Conservation (phyloP, 2,329 filamentous ascomycete species). For the Dothistroma septosporum region DNA sequence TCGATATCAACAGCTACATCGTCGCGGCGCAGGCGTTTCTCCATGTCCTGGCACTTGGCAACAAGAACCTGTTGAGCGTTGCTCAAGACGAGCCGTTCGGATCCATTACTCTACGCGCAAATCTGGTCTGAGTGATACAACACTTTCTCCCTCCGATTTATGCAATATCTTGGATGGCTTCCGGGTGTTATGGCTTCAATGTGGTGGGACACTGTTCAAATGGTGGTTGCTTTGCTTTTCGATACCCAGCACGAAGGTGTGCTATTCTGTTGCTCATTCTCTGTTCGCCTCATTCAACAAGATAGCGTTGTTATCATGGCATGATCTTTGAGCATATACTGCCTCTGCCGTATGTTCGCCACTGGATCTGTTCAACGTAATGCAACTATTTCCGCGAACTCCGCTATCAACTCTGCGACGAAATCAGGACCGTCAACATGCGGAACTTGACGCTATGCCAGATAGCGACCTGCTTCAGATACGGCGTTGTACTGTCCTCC, state of each 20-base stretch:
- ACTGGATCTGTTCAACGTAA: neutral
- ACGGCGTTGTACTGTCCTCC: neutral
- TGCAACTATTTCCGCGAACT: conserved; percentile 5
- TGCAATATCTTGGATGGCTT: neutral
- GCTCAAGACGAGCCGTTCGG: conserved; percentile 52
- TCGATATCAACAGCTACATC: conserved; percentile 49
- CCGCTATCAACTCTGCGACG: conserved; percentile 3
- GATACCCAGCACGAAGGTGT: neutral
- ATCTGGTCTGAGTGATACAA: conserved; percentile 1
- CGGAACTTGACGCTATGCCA: conserved; percentile 12
- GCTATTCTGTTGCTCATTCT: neutral
- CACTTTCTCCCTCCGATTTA: neutral
- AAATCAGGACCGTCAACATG: conserved; percentile 14
- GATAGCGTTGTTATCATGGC: neutral
- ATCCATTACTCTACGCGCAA: conserved; percentile 24
- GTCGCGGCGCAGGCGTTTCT: conserved; percentile 73
- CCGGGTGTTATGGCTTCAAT: neutral
- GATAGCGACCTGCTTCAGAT: conserved; percentile 4
- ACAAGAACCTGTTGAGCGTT: conserved; percentile 41
- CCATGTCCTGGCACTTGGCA: conserved; percentile 65
- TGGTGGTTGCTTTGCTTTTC: neutral
- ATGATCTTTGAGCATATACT: neutral
- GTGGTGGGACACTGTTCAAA: neutral
- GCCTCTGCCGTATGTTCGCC: too few species aligned
- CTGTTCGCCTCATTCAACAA: neutral